Conservation (phyloP, 768 basidiomycete species). For the Tylopilus rubrobrunneus region DNA sequence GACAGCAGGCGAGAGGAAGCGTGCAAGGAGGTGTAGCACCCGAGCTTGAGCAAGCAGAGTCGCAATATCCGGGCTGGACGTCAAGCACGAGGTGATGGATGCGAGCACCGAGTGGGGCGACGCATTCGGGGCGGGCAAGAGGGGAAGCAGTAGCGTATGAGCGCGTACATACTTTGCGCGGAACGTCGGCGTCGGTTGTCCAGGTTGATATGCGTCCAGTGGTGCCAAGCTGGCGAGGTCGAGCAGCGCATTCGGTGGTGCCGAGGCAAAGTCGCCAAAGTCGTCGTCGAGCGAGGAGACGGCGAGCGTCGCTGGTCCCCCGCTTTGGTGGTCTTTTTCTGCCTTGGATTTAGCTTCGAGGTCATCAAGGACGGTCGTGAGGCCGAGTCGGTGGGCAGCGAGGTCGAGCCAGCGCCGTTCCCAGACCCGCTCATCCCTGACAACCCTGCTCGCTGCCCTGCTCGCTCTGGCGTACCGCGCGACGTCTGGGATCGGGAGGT, state of each 20-base stretch:
- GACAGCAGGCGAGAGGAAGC: constrained; percentile 67
- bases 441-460: constrained; percentile 58
- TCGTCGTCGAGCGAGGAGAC: constrained; percentile 57
- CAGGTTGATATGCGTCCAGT: constrained; percentile 17
- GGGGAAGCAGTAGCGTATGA: constrained; percentile 58
- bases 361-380: constrained; percentile 51
- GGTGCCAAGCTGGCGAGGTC: constrained; percentile 15
- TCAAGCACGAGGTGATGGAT: constrained; percentile 40
- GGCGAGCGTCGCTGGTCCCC: constrained; percentile 55
- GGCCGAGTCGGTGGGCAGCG: constrained; percentile 40
- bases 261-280: constrained; percentile 80
- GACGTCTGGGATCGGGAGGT: constrained; percentile 77
- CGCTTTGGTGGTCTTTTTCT: constrained; percentile 29
- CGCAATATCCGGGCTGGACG: constrained; percentile 27
- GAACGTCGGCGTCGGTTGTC: constrained; percentile 31
- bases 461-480: constrained; percentile 69
- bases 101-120: constrained; percentile 68
- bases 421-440: constrained; percentile 78
- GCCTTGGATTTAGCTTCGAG: constrained; percentile 46
- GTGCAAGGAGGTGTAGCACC: constrained; percentile 64
- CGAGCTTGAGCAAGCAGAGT: constrained; percentile 59
- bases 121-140: constrained; percentile 53
- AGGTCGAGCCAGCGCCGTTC: constrained; percentile 65
- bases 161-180: constrained; percentile 63
- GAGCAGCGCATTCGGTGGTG: constrained; percentile 22